These are phyloP conservation scores for Orobanche coerulescens DNA, from an alignment of 257 asterid species.

Conservation along the genomic window DNA sequence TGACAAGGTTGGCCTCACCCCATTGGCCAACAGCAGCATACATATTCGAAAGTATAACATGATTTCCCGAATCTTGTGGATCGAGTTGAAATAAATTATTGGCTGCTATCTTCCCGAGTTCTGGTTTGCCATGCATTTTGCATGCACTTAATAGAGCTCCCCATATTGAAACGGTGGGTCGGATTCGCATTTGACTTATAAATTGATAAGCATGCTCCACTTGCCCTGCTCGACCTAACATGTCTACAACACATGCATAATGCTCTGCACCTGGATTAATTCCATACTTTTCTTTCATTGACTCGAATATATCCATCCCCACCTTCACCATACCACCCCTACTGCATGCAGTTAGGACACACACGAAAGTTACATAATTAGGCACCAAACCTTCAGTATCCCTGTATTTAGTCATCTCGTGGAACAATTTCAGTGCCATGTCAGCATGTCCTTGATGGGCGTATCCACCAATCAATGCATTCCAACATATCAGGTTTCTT, in stretches of 20 bases:
- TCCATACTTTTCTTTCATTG: conserved; percentile 49
- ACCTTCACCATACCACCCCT: conserved; percentile 66
- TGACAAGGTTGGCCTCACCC: conserved; percentile 69
- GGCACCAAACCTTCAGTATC: conserved; percentile 31
- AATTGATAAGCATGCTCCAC: conserved; percentile 66
- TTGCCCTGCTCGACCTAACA: conserved; percentile 82
- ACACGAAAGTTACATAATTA: conserved; percentile 69
- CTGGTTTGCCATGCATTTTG: conserved; percentile 57
- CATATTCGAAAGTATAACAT: conserved; percentile 71
- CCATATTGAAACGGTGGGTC: conserved; percentile 74
- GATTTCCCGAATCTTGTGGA: conserved; percentile 83
- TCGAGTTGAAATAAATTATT: conserved; percentile 71
- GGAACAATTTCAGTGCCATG: conserved; percentile 47
- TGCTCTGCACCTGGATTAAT: conserved; percentile 75
- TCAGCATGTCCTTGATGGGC: conserved; percentile 83
- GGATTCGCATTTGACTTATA: conserved; percentile 48
- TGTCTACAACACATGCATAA: conserved; percentile 83
- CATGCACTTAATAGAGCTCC: conserved; percentile 82
- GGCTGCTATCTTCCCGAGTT: conserved; percentile 69
- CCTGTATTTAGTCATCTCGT: conserved; percentile 37
- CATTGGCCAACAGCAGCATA: conserved; percentile 69
- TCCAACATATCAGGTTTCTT: conserved; percentile 68
- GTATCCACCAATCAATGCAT: conserved; percentile 74
- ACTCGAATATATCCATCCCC: conserved; percentile 61
- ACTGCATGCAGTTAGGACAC: conserved; percentile 76